Evolutionary conservation across 2,329 filamentous ascomycete genomes (phyloP).

Genomic region (Beauveria asiatica): DNA sequence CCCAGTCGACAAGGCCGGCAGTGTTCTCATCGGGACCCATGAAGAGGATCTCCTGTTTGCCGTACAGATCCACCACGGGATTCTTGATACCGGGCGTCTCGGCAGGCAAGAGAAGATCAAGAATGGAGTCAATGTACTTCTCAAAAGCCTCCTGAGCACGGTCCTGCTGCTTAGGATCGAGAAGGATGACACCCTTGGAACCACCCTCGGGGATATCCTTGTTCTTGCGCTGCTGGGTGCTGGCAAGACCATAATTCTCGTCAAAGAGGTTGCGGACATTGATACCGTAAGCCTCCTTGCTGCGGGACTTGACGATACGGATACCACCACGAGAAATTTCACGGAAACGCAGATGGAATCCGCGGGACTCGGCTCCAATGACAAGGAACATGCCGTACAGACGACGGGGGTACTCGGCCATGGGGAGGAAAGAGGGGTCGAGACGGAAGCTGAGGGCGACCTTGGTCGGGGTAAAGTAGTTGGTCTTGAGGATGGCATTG

Average conservation of each 20-base stretch:
- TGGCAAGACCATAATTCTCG: constrained; percentile 96
- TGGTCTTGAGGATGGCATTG: constrained; percentile 86
- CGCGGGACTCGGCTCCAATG: constrained; percentile 91
- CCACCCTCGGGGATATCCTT: constrained; percentile 98
- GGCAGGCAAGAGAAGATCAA: constrained; percentile 86
- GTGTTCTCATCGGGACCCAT: constrained; percentile 99
- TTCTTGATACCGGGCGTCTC: constrained; percentile 97
- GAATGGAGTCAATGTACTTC: constrained; percentile 98
- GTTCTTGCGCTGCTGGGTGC: constrained; percentile 99
- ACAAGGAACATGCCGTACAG: constrained; percentile 98
- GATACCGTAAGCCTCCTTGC: constrained; percentile 90
- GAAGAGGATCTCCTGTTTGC: constrained; percentile 94
- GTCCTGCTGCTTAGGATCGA: constrained; percentile 91
- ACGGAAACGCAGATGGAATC: constrained; percentile 94
- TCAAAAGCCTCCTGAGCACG: constrained; percentile 89
- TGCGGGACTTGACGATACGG: constrained; percentile 95
- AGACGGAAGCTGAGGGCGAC: constrained; percentile 95
- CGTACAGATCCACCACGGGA: constrained; percentile 89
- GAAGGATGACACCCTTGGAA: constrained; percentile 92
- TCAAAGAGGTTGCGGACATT: constrained; percentile 95
- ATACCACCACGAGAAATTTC: constrained; percentile 96
- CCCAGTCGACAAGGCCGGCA: constrained; percentile 94
- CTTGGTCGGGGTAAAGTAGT: constrained; percentile 96
- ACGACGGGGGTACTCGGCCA: constrained; percentile 85
- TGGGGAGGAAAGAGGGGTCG: constrained; percentile 79